A percentile compares a stretch with the other conserved stretches of the same genome.
Evolutionary conservation across 164 flowering plant genomes (phyloP).

Genomic region (Vitis labrusca): DNA sequence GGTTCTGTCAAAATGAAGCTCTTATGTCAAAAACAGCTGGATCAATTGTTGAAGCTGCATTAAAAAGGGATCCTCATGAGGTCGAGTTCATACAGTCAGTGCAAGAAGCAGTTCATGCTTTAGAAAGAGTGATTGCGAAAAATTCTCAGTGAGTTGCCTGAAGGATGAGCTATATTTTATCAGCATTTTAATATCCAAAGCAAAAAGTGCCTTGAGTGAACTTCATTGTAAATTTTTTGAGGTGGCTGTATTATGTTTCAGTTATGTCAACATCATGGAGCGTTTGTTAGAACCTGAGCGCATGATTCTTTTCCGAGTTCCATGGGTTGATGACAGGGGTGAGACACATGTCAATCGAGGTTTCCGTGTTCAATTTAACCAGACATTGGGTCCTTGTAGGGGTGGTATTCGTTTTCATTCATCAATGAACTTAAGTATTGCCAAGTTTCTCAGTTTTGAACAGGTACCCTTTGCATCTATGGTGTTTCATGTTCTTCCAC

Average conservation of each 20-base stretch:
- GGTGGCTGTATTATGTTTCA: slow-evolving; percentile 32
- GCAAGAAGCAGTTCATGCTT: slow-evolving; percentile 88
- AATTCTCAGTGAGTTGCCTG: slow-evolving; percentile 82
- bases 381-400: slow-evolving; percentile 93
- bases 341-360: slow-evolving; percentile 95
- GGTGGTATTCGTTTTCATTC: slow-evolving; percentile 96
- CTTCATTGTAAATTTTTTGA: not conserved
- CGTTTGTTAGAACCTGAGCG: slow-evolving; percentile 97
- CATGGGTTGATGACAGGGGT: slow-evolving; percentile 98
- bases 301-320: slow-evolving; percentile 84
- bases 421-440: slow-evolving; percentile 81
- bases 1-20: slow-evolving; percentile 45
- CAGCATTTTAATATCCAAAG: slow-evolving; percentile 4
- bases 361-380: slow-evolving; percentile 88
- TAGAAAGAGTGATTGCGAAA: slow-evolving; percentile 92
- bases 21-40: slow-evolving; percentile 95
- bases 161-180: not conserved
- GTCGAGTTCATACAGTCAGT: slow-evolving; percentile 88
- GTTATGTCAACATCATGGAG: slow-evolving; percentile 91
- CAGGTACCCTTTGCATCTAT: slow-evolving; percentile 54
- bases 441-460: slow-evolving; percentile 91
- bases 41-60: slow-evolving; percentile 86
- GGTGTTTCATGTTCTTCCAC: not conserved
- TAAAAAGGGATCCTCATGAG: slow-evolving; percentile 97
- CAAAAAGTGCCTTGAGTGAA: not conserved